phyloP scores from a whole-genome alignment of 208 protist species.

The Crithidia acanthocephali region DNA sequence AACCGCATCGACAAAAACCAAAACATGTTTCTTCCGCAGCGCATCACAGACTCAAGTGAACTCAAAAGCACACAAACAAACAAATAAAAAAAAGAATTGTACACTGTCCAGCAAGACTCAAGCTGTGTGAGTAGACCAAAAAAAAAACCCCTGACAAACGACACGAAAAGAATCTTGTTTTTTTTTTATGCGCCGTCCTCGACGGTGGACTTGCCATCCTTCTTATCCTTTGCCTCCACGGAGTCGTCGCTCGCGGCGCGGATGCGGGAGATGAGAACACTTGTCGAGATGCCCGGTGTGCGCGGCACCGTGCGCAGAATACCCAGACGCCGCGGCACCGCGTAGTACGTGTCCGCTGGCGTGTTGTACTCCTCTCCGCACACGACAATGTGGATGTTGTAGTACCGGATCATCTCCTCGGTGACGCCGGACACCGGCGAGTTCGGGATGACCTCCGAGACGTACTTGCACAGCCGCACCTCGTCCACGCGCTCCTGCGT shows the following conservation, averaged over 20 bases:
- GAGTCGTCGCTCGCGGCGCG: constrained; percentile 58
- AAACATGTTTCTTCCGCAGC: not conserved
- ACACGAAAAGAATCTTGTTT: not conserved
- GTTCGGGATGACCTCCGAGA: constrained; percentile 91
- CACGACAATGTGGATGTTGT: constrained; percentile 94
- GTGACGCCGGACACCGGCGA: constrained; percentile 86
- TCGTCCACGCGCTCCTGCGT: constrained; percentile 86
- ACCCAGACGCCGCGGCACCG: constrained; percentile 79
- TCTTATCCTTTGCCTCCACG: constrained; percentile 70
- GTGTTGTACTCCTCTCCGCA: constrained; percentile 93
- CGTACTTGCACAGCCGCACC: constrained; percentile 91
- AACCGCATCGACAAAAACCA: not conserved
- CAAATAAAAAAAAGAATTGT: constrained; percentile 1
- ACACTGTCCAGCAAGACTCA: too few relatives aligned
- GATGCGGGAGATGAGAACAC: constrained; percentile 86
- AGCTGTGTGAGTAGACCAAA: too few relatives aligned
- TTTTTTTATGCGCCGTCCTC: constrained; percentile 37
- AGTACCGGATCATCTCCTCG: constrained; percentile 86
- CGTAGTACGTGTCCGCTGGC: constrained; percentile 90
- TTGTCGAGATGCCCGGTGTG: constrained; percentile 93
- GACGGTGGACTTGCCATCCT: constrained; percentile 36
- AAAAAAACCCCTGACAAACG: not conserved
- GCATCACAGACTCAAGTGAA: too few relatives aligned
- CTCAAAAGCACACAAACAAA: not conserved
- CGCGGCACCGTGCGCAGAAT: constrained; percentile 89